Base-by-base conservation (phyloP, 495 filamentous ascomycete species). In the Talaromyces trachyspermus region DNA sequence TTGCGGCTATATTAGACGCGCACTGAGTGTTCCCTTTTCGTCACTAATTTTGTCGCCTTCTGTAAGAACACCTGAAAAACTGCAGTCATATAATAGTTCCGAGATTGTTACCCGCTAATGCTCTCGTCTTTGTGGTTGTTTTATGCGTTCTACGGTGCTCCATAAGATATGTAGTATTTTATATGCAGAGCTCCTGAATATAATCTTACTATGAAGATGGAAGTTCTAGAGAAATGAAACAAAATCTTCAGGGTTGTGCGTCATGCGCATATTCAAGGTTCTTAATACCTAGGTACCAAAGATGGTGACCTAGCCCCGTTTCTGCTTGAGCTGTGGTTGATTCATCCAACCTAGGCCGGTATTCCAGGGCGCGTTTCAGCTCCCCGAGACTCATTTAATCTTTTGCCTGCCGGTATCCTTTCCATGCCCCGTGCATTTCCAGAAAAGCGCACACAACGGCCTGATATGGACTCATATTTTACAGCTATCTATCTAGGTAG, bases 221-320 rank as follows among this genome's bases (percentile, higher is more conserved):
- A 43, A 14, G n/a, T 15, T 4, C 40, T 23, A 1, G 5, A 3
- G 10, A 8, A 15, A 3, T 7, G 12, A 14, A 27, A 43, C 23
- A 43, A 43, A 14, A 27, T 43, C n/a, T 17, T 27, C 40, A 27
- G 10, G 18, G 40, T 43, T 14, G 11, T 19, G 25, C 40, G 25
- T 14, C 23, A 43, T 29, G 25, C 25, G 2, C 25, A 43, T 11
- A 27, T 43, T n/a, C n/a, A n/a, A n/a, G n/a, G n/a, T n/a, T n/a
- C n/a, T n/a, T n/a, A n/a, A n/a, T n/a, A n/a, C 14, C 40, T 25
- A 0, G 40, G 26, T 7, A 43, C 40, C 5, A 27, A 17, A 17
- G 40, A 43, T 8, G 40, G 40, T 7, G 40, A 23, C n/a, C 40
- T 43, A 4, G 25, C 40, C 3, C 40, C 40, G 40, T 43, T 43